A percentile compares a stretch with the other conserved stretches of the same genome.
These are phyloP conservation scores for Trichoderma semiorbis DNA, from an alignment of 2,329 filamentous ascomycete species.

Conservation along the genomic window DNA sequence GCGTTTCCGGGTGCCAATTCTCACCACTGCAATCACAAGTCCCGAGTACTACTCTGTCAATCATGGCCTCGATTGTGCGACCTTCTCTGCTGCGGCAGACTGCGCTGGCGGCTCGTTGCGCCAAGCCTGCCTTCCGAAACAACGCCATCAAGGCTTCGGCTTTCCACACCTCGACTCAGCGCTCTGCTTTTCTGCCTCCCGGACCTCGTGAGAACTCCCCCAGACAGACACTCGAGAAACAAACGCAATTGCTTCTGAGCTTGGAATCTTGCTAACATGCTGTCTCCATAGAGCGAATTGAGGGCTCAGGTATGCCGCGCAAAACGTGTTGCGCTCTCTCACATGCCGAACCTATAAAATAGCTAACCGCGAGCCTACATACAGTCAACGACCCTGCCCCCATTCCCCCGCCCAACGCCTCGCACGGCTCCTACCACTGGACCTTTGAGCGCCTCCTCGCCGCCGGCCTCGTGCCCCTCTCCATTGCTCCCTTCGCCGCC, in stretches of 20 bases:
- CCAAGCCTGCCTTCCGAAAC: conserved; percentile 30
- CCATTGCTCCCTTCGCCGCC: conserved; percentile 85
- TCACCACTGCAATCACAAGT: not conserved
- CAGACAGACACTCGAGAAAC: not conserved
- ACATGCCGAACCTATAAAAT: not conserved
- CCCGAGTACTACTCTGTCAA: not conserved
- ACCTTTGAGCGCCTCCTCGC: conserved; percentile 87
- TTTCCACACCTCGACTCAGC: conserved; percentile 79
- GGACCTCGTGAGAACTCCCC: conserved; percentile 69
- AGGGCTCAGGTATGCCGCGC: conserved; percentile 64
- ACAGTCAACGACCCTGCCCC: conserved; percentile 82
- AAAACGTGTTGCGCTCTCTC: conserved; percentile 7
- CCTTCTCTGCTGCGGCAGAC: conserved; percentile 54
- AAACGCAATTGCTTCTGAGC: not conserved
- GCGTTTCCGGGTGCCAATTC: not conserved
- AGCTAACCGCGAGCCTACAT: conserved; percentile 30
- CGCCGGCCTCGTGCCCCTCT: conserved; percentile 78
- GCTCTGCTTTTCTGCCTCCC: conserved; percentile 78
- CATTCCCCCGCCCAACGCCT: conserved; percentile 66
- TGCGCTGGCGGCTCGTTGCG: conserved; percentile 37
- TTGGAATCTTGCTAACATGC: conserved; percentile 40
- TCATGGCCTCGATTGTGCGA: conserved; percentile 57
- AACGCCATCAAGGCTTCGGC: conserved; percentile 60
- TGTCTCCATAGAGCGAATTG: conserved; percentile 58
- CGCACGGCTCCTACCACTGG: conserved; percentile 98